Evolutionary conservation across 2,329 filamentous ascomycete genomes (phyloP).

Genomic region (Niveomyces coronatus): DNA sequence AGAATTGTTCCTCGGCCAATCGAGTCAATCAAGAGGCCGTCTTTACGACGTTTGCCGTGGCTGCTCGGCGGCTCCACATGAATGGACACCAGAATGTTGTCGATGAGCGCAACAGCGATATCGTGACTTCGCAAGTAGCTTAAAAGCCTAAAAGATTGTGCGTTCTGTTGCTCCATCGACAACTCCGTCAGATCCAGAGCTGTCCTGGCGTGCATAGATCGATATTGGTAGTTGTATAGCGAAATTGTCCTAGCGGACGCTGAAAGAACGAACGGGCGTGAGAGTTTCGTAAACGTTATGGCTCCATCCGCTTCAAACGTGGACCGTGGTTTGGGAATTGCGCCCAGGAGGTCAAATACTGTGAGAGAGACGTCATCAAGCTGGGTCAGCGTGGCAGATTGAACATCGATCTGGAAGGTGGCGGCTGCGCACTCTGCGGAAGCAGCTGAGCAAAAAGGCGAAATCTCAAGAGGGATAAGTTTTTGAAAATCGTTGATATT

Average conservation of each 20-base stretch:
- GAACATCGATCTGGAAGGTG: conserved; percentile 48
- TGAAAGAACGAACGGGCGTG: conserved; percentile 54
- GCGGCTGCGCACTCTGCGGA: conserved; percentile 12
- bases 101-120: conserved; percentile 53
- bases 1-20: conserved; percentile 52
- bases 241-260: conserved; percentile 45
- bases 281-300: conserved; percentile 55
- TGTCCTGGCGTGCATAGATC: conserved; percentile 44
- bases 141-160: conserved; percentile 34
- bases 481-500: conserved; percentile 22
- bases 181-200: conserved; percentile 33
- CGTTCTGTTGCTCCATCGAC: conserved; percentile 24
- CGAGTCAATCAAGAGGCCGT: conserved; percentile 61
- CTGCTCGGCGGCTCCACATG: conserved; percentile 54
- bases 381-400: conserved; percentile 53
- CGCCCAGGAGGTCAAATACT: conserved; percentile 53
- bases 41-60: conserved; percentile 44
- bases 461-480: conserved; percentile 29
- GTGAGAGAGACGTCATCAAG: conserved; percentile 42
- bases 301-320: conserved; percentile 40
- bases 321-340: conserved; percentile 50
- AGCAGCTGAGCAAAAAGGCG: conserved; percentile 22
- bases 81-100: conserved; percentile 54
- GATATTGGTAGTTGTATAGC: conserved; percentile 61
- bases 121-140: conserved; percentile 57